Conservation (phyloP, 2,329 filamentous ascomycete species). For the Hymenoscyphus scutula region DNA sequence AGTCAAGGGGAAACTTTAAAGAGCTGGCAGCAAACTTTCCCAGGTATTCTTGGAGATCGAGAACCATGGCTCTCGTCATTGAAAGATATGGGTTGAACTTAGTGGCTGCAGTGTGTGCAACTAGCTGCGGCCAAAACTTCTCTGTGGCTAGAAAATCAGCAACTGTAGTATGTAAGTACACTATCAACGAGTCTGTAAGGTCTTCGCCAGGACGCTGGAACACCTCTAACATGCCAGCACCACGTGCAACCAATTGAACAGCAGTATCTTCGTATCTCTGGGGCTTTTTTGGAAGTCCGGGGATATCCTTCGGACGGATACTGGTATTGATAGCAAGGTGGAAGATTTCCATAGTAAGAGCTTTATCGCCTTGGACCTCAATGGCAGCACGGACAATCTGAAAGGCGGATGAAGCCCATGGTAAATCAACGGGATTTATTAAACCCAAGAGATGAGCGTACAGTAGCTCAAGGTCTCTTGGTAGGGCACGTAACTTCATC, state of each 20-base stretch:
- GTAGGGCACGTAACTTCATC: slow-evolving; percentile 3
- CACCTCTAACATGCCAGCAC: background rate
- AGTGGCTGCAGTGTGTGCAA: background rate
- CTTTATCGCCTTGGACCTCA: background rate
- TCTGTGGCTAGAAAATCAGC: background rate
- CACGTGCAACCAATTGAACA: background rate
- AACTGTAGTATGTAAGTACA: background rate
- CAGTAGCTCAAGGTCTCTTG: slow-evolving; percentile 2
- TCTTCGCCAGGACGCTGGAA: background rate
- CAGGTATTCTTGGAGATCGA: background rate
- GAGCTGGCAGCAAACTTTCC: no score
- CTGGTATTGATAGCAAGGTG: background rate
- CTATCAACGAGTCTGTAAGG: background rate
- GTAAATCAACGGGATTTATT: slow-evolving; percentile 15
- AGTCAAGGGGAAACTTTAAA: no score
- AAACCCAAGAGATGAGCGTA: slow-evolving; percentile 12
- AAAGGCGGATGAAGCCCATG: slow-evolving; percentile 14
- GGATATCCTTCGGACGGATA: background rate
- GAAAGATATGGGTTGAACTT: background rate
- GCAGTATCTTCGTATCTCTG: background rate
- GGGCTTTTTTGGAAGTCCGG: background rate
- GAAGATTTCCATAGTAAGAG: background rate
- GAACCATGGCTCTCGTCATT: background rate
- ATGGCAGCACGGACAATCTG: background rate
- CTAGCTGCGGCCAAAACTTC: background rate